phyloP scores from a whole-genome alignment of 495 filamentous ascomycete genomes.

The Jackrogersella minutella region DNA sequence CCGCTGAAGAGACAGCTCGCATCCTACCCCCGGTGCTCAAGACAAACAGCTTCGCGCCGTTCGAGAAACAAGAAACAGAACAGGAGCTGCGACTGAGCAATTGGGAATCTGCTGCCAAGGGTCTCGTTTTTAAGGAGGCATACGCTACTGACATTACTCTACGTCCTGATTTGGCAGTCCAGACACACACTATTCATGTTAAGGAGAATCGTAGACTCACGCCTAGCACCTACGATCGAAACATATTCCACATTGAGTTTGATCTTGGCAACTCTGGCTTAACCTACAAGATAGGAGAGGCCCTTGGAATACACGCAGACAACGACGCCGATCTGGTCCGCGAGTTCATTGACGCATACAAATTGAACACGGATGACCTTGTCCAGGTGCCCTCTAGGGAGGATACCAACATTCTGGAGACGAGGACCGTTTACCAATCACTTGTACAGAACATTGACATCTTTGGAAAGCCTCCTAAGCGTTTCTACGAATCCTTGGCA shows the following conservation, averaged over 20 bases:
- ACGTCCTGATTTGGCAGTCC: constrained; percentile 82
- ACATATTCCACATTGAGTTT: constrained; percentile 99
- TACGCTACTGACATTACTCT: constrained; percentile 76
- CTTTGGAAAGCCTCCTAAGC: constrained; percentile 94
- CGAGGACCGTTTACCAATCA: constrained; percentile 91
- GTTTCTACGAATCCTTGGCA: constrained; percentile 92
- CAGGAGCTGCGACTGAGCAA: constrained; percentile 69
- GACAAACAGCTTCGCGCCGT: constrained; percentile 80
- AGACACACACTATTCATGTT: constrained; percentile 88
- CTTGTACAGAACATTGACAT: constrained; percentile 95
- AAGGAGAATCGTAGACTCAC: constrained; percentile 95
- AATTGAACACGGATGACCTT: constrained; percentile 78
- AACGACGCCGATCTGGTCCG: constrained; percentile 81
- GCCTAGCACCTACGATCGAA: constrained; percentile 87
- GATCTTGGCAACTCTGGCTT: constrained; percentile 90
- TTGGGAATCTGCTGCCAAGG: constrained; percentile 85
- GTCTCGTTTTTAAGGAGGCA: constrained; percentile 92
- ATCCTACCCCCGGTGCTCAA: constrained; percentile 68
- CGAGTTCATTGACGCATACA: constrained; percentile 90
- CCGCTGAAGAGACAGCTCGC: constrained; percentile 62
- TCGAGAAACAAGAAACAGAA: constrained; percentile 79
- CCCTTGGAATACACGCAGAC: constrained; percentile 95
- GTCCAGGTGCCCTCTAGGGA: constrained; percentile 93
- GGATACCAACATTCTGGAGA: constrained; percentile 76
- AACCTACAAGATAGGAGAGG: constrained; percentile 96